These are phyloP conservation scores for Combretum micranthum DNA, from an alignment of 345 rosid genomes.

Conservation along the genomic window DNA sequence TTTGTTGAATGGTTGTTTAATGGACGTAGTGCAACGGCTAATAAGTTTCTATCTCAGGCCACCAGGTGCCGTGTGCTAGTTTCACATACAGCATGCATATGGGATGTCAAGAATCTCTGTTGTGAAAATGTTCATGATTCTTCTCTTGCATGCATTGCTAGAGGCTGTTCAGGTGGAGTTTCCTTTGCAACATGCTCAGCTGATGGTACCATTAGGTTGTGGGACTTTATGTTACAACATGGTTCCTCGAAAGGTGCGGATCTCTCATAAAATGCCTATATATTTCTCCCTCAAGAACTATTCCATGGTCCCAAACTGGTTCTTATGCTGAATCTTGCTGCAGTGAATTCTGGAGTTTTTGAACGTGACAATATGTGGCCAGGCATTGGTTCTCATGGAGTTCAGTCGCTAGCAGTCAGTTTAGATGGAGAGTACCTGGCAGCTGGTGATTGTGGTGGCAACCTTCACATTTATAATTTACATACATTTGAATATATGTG, in stretches of 20 bases:
- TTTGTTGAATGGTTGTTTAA: neutral
- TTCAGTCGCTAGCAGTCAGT: constrained; percentile 68
- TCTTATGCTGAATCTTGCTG: constrained; percentile 9
- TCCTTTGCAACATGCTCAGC: constrained; percentile 85
- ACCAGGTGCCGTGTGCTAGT: constrained; percentile 52
- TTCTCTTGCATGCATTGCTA: constrained; percentile 59
- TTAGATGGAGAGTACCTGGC: constrained; percentile 75
- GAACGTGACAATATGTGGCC: constrained; percentile 52
- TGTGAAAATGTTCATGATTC: constrained; percentile 76
- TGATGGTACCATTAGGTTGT: constrained; percentile 75
- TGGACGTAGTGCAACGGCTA: constrained; percentile 12
- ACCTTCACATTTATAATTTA: constrained; percentile 74
- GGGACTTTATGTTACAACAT: constrained; percentile 64
- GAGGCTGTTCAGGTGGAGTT: constrained; percentile 77
- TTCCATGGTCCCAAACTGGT: neutral
- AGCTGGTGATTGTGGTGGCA: constrained; percentile 78
- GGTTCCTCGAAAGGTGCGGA: constrained; percentile 23
- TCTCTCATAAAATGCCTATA: neutral
- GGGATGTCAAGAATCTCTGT: constrained; percentile 77
- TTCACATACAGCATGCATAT: constrained; percentile 73
- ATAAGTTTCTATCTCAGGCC: constrained; percentile 33
- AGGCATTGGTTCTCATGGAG: constrained; percentile 41
- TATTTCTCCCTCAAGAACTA: neutral
- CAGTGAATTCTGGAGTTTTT: constrained; percentile 69
- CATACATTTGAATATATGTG: constrained; percentile 52